Conservation (phyloP, 345 rosid genomes). For the Ailanthus altissimus region DNA sequence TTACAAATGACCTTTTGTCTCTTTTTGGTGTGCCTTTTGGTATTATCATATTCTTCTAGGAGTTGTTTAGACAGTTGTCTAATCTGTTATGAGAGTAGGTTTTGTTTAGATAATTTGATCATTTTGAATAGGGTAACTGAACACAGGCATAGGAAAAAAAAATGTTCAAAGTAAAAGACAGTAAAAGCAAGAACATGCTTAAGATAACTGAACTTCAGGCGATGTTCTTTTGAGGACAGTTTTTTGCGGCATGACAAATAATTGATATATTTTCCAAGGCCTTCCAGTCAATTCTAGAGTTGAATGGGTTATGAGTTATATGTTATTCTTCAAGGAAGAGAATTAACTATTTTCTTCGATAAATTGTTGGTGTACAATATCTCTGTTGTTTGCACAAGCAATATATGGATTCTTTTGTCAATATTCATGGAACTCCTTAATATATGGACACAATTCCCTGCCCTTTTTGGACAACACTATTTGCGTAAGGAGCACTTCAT, state of each 20-base stretch:
- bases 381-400: neutral
- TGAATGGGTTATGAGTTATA: neutral
- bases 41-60: neutral
- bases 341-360: neutral
- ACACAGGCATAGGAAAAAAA: neutral
- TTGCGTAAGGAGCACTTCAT: neutral
- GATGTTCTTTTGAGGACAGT: neutral
- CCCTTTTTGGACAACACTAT: neutral
- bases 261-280: neutral
- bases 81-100: neutral
- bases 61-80: neutral
- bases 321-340: neutral
- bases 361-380: neutral
- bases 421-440: neutral
- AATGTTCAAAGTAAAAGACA: slow-evolving; percentile 4
- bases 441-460: neutral
- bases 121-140: neutral
- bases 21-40: neutral
- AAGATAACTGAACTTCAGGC: neutral
- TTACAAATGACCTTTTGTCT: neutral
- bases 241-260: neutral
- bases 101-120: neutral
- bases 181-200: neutral
- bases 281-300: neutral
- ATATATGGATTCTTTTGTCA: neutral